Conservation (phyloP, 1,139 yeast species). For the Wickerhamomyces sp. region DNA sequence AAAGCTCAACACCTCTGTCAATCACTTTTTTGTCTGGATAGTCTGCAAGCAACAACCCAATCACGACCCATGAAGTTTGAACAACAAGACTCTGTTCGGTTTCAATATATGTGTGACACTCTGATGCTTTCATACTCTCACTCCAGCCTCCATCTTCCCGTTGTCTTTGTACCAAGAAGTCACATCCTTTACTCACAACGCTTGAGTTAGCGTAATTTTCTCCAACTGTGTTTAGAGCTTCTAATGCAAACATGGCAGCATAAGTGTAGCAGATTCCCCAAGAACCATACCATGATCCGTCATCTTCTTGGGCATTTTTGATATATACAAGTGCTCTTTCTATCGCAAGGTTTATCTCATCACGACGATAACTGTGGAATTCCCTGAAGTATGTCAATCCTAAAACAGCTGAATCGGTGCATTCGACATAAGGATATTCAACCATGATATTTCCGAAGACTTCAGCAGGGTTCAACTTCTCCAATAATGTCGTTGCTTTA, state of each 20-base stretch:
- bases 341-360: slow-evolving; percentile 64
- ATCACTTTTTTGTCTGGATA: slow-evolving; percentile 71
- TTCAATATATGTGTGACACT: slow-evolving; percentile 73
- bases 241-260: slow-evolving; percentile 97
- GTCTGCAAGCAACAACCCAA: slow-evolving; percentile 74
- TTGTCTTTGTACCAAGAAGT: slow-evolving; percentile 73
- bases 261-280: slow-evolving; percentile 98
- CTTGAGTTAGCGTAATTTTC: slow-evolving; percentile 57
- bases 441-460: slow-evolving; percentile 98
- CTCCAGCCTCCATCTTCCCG: slow-evolving; percentile 96
- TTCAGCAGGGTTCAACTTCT: slow-evolving; percentile 88
- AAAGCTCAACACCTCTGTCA: slow-evolving; percentile 54
- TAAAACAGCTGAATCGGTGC: slow-evolving; percentile 91
- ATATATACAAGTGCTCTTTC: slow-evolving; percentile 72
- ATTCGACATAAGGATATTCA: slow-evolving; percentile 96
- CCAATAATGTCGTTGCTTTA: slow-evolving; percentile 74
- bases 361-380: slow-evolving; percentile 57
- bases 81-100: slow-evolving; percentile 67
- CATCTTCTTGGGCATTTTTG: slow-evolving; percentile 57
- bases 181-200: slow-evolving; percentile 72
- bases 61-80: slow-evolving; percentile 91
- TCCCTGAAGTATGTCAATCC: slow-evolving; percentile 80
- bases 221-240: slow-evolving; percentile 75
- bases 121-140: slow-evolving; percentile 81
- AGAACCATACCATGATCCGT: slow-evolving; percentile 98